These are phyloP conservation scores for Tilletiaria anomala DNA, from an alignment of 1,284 basidiomycete species.

Conservation along the genomic window DNA sequence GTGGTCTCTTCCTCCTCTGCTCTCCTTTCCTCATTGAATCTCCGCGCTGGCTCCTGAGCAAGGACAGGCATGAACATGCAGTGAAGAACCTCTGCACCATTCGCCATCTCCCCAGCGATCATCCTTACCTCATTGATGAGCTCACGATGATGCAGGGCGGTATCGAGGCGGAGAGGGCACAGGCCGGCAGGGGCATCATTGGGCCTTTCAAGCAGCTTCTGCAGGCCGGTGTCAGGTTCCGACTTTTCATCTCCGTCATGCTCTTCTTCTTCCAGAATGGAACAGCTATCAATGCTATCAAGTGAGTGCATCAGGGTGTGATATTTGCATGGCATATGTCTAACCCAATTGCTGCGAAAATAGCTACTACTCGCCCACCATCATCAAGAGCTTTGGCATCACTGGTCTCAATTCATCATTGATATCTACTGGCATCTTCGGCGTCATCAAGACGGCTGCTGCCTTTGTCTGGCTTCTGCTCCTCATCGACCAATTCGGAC, in stretches of 20 bases:
- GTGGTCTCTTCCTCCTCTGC: constrained; percentile 40
- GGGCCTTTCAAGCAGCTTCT: constrained; percentile 6
- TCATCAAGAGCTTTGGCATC: too few species aligned
- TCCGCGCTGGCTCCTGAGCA: constrained; percentile 51
- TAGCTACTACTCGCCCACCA: too few species aligned
- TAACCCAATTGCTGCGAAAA: too few species aligned
- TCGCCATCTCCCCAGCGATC: constrained; percentile 21
- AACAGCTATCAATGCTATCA: constrained; percentile 31
- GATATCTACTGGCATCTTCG: too few species aligned
- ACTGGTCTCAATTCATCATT: too few species aligned
- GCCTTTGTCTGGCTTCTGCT: too few species aligned
- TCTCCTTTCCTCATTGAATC: constrained; percentile 47
- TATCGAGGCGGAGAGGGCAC: constrained; percentile 4
- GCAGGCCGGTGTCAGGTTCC: constrained; percentile 7
- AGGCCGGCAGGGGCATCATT: constrained; percentile 18
- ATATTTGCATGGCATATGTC: too few species aligned
- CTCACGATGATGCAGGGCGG: constrained; percentile 6
- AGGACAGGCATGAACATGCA: constrained; percentile 39
- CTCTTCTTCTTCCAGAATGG: too few species aligned
- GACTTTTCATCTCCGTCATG: constrained; percentile 5
- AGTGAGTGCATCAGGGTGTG: too few species aligned
- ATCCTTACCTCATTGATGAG: constrained; percentile 25
- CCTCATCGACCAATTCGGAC: too few species aligned
- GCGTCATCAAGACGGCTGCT: too few species aligned
- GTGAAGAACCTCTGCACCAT: constrained; percentile 16